These are phyloP conservation scores for Globisporangium spiculum DNA, from an alignment of 352 stramenopile species.

Conservation along the genomic window DNA sequence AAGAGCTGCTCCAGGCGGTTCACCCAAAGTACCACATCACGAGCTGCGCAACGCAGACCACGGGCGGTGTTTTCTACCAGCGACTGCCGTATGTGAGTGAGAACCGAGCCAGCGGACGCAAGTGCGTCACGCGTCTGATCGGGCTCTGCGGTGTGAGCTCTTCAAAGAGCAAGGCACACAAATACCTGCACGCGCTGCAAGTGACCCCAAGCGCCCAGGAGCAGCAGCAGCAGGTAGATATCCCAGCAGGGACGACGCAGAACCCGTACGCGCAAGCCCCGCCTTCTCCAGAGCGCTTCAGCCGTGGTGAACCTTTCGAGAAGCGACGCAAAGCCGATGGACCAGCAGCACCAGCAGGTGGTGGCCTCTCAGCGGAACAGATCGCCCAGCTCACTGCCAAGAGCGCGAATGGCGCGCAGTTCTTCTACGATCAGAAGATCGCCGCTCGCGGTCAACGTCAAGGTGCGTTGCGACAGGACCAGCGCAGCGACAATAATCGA, in stretches of 20 bases:
- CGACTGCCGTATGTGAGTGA: background rate
- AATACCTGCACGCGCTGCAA: background rate
- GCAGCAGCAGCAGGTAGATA: background rate
- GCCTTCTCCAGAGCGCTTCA: background rate
- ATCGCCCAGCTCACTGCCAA: constrained; percentile 60
- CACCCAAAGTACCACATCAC: background rate
- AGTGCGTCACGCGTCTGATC: background rate
- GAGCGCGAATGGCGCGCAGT: constrained; percentile 40
- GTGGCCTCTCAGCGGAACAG: constrained; percentile 43
- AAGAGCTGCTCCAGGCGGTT: background rate
- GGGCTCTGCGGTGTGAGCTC: background rate
- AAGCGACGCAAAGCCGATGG: background rate
- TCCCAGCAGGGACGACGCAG: background rate
- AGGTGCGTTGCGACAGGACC: constrained; percentile 29
- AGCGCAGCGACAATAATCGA: constrained; percentile 22
- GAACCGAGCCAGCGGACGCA: background rate
- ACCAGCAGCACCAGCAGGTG: background rate
- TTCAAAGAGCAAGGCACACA: background rate
- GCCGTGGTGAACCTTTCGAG: background rate
- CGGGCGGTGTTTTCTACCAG: background rate
- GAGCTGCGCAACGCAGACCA: background rate
- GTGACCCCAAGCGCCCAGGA: background rate
- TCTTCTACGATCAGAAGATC: constrained; percentile 77
- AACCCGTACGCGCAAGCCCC: background rate
- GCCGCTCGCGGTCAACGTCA: constrained; percentile 50